phyloP scores from a whole-genome alignment of 139 green algal genomes.

The Micractinium sp. region DNA sequence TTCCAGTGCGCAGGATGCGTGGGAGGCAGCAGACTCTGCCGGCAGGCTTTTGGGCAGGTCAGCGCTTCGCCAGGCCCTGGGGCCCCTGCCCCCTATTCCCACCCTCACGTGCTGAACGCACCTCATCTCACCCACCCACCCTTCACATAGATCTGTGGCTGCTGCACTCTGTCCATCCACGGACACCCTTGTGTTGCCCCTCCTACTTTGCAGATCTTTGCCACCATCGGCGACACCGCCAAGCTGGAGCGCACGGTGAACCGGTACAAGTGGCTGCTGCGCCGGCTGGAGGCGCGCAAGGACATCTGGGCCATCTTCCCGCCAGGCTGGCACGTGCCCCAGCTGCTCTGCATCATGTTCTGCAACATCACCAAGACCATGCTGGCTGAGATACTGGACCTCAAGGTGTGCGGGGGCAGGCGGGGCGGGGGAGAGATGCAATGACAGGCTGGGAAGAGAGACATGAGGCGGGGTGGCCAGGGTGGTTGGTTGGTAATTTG shows the following conservation, averaged over 20 bases:
- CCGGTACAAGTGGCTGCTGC: constrained; percentile 86
- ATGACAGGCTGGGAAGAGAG: neutral
- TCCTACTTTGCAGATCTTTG: constrained; percentile 69
- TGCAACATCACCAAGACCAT: constrained; percentile 95
- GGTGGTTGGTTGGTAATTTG: neutral
- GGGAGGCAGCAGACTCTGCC: neutral
- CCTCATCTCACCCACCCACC: too few relatives aligned
- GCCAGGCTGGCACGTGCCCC: constrained; percentile 83
- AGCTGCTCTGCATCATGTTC: constrained; percentile 94
- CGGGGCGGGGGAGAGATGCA: constrained; percentile 17
- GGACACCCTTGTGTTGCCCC: neutral
- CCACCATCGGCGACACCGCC: constrained; percentile 73
- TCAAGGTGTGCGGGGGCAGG: constrained; percentile 37
- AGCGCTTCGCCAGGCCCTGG: too few relatives aligned
- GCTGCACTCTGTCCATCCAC: neutral
- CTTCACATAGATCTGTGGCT: neutral
- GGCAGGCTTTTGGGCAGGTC: neutral
- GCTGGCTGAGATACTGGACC: constrained; percentile 83
- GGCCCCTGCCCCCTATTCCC: neutral
- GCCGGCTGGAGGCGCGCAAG: constrained; percentile 51
- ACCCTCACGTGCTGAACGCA: too few relatives aligned
- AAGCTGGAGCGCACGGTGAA: constrained; percentile 90
- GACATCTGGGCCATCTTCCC: constrained; percentile 94
- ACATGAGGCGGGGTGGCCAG: too few relatives aligned
- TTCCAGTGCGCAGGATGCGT: too few relatives aligned